Percentiles rank a stretch among this genome's conserved stretches.
These are phyloP conservation scores for Eucalyptus tenuipes DNA, from an alignment of 345 rosid genomes.

Conservation along the genomic window DNA sequence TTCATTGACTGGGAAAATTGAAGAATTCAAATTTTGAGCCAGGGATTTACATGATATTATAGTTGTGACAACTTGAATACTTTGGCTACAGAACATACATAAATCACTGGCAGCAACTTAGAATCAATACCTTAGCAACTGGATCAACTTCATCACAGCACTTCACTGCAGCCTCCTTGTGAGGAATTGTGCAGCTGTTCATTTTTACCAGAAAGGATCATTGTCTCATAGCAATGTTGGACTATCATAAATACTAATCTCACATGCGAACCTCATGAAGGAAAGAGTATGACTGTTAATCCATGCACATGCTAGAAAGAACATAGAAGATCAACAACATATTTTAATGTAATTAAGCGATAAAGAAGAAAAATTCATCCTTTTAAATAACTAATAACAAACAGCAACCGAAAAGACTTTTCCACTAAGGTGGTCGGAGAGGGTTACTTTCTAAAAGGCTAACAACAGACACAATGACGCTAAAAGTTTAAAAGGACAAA, in stretches of 20 bases:
- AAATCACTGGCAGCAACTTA: not conserved
- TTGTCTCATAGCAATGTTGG: not conserved
- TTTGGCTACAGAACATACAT: not conserved
- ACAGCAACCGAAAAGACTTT: not conserved
- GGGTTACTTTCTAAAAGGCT: not conserved
- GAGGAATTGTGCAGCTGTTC: slow-evolving; percentile 84
- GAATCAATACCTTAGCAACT: slow-evolving; percentile 59
- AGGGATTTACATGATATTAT: not conserved
- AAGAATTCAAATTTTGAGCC: not conserved
- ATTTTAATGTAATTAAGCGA: not conserved
- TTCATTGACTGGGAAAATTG: not conserved
- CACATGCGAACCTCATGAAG: not conserved
- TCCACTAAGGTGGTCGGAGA: not conserved
- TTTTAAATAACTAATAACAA: not conserved
- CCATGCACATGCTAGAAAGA: not conserved
- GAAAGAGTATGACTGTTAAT: not conserved
- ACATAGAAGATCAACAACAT: not conserved
- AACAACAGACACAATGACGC: not conserved
- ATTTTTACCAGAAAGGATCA: not conserved
- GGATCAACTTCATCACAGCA: slow-evolving; percentile 89
- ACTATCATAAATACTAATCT: not conserved
- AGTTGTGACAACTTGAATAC: not conserved
- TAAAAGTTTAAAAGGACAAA: not conserved
- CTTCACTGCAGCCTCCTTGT: slow-evolving; percentile 73
- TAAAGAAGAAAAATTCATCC: not conserved